Base-by-base conservation (phyloP, 1,284 basidiomycete genomes). In the Macrocystidia cucumis region DNA sequence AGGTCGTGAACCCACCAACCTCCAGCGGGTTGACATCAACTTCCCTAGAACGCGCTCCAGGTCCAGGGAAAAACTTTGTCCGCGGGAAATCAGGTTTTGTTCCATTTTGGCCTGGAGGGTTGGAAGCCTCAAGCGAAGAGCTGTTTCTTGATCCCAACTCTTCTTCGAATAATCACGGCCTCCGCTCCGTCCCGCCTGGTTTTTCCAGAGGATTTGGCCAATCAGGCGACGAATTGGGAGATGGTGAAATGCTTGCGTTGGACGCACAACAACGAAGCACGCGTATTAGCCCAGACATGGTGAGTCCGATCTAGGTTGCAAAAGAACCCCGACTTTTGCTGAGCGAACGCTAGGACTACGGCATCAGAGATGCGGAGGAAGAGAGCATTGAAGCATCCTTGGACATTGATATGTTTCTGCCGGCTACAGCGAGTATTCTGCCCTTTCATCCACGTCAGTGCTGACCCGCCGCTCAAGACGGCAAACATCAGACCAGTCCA, bases 41-140 rank as follows among this genome's bases (percentile, higher is more conserved):
- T 5, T 87, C 89, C 8, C 67, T 95, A 42, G 77, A 83, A 40
- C 76, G 92, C 39, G 85, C 86, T 6, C 91, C 91, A 3, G 88
- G 78, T 5, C 71, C 81, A 1, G 68, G 65, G 30, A 73, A 74
- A 44, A 84, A 78, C 44, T 98, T 98, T 59, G 91, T 97, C 5
- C 69, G 92, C 40, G 93, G 93, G 32, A 96, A 93, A 58, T 86
- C 90, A 20, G 86, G 87, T 16, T 81, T 93, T 57, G 78, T 95
- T 2, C 93, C 93, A 0, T 96, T 96, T 59, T 74, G 80, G 62
- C 92, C 92, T 5, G 93, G 93, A 35, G 92, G 93, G 6, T 64
- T 95, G 17, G 82, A 85, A 31, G 76, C 77, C 45, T 60, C 65
- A 2, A 44, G 65, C n/a, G 48, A 66, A 23, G 39, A n/a, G n/a